Evolutionary conservation across 306 rosid genomes (phyloP).

Genomic region (Cucumis sativus): Cucumber_9930_V3 NC_026660.2:23029001-23029500

Average conservation of each 20-base stretch:
- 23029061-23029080: constrained; percentile 13
- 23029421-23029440: constrained; percentile 26
- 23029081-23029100: constrained; percentile 12
- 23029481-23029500: constrained; percentile 94
- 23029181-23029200: constrained; percentile 85
- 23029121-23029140: constrained; percentile 13
- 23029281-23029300: constrained; percentile 33
- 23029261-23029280: constrained; percentile 64
- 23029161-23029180: constrained; percentile 96
- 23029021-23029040: constrained; percentile 14
- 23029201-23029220: constrained; percentile 85
- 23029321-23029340: too few species aligned
- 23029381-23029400: constrained; percentile 17
- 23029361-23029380: neutral
- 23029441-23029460: too few species aligned
- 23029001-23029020: neutral
- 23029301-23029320: too few species aligned
- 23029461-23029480: too few species aligned
- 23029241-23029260: constrained; percentile 76
- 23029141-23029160: constrained; percentile 63
- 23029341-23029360: too few species aligned
- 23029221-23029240: constrained; percentile 77
- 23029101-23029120: constrained; percentile 16
- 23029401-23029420: constrained; percentile 12
- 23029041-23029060: constrained; percentile 13